phyloP scores from a whole-genome alignment of 257 asterid species.

The Pogostemon cablin region DNA sequence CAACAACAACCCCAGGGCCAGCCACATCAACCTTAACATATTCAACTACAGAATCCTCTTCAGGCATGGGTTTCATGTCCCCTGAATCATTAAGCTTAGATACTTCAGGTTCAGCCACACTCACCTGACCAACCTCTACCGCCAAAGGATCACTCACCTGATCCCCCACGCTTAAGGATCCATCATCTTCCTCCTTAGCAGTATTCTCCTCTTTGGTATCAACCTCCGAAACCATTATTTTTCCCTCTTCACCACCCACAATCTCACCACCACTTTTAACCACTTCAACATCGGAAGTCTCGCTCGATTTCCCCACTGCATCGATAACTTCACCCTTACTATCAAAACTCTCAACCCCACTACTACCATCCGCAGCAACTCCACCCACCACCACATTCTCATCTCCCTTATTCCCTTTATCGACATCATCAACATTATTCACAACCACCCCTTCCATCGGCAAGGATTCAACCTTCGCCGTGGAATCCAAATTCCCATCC shows the following conservation, averaged over 20 bases:
- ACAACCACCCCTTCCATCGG: constrained; percentile 38
- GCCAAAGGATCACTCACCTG: constrained; percentile 30
- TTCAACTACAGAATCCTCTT: constrained; percentile 52
- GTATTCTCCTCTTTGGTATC: constrained; percentile 17
- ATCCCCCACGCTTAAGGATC: constrained; percentile 16
- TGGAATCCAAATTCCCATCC: constrained; percentile 38
- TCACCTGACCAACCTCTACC: constrained; percentile 30
- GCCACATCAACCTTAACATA: constrained; percentile 45
- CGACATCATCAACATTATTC: constrained; percentile 42
- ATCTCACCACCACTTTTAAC: constrained; percentile 23
- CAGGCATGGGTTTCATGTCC: constrained; percentile 38
- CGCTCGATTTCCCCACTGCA: constrained; percentile 32
- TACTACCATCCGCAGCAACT: background rate
- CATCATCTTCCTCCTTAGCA: constrained; percentile 19
- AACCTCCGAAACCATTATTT: constrained; percentile 24
- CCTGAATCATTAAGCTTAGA: constrained; percentile 25
- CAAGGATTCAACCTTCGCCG: constrained; percentile 33
- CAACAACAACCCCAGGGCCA: constrained; percentile 48
- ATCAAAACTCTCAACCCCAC: constrained; percentile 20
- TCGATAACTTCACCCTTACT: constrained; percentile 20
- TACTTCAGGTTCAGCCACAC: constrained; percentile 26
- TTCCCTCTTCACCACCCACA: constrained; percentile 26
- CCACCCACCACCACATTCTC: constrained; percentile 27
- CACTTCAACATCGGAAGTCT: constrained; percentile 26
- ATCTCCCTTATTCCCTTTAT: constrained; percentile 37